A percentile compares a stretch with the other conserved stretches of the same genome.
Conservation (phyloP, 345 rosid species). For the Durio zibethinus region DNA sequence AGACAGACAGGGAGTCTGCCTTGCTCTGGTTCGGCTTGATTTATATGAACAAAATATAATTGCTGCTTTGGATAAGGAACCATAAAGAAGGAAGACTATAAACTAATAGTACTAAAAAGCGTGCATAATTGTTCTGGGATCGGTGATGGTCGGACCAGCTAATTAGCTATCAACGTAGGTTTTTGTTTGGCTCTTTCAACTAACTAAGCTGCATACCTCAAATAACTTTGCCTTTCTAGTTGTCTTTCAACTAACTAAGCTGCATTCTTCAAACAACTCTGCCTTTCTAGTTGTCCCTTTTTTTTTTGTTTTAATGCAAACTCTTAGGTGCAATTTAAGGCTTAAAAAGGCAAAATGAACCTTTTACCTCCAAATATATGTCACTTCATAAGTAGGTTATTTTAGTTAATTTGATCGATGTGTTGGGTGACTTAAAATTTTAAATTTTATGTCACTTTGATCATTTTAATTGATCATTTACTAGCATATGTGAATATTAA, state of each 20-base stretch:
- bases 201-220: neutral
- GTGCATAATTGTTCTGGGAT: neutral
- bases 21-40: neutral
- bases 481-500: too few relatives aligned
- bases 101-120: neutral
- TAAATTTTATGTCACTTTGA: too few relatives aligned
- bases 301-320: neutral
- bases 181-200: neutral
- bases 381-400: too few relatives aligned
- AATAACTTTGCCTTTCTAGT: neutral
- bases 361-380: too few relatives aligned
- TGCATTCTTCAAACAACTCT: neutral
- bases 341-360: too few relatives aligned
- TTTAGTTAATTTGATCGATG: too few relatives aligned
- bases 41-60: neutral
- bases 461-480: too few relatives aligned
- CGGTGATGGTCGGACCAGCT: neutral
- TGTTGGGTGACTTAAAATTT: too few relatives aligned
- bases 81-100: neutral
- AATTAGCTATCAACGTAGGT: neutral
- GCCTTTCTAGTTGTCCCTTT: neutral
- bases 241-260: neutral
- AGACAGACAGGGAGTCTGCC: neutral
- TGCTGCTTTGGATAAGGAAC: neutral
- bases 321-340: neutral